These are phyloP conservation scores for Pseudozyma pruni DNA, from an alignment of 1,284 basidiomycete genomes.

Conservation along the genomic window DNA sequence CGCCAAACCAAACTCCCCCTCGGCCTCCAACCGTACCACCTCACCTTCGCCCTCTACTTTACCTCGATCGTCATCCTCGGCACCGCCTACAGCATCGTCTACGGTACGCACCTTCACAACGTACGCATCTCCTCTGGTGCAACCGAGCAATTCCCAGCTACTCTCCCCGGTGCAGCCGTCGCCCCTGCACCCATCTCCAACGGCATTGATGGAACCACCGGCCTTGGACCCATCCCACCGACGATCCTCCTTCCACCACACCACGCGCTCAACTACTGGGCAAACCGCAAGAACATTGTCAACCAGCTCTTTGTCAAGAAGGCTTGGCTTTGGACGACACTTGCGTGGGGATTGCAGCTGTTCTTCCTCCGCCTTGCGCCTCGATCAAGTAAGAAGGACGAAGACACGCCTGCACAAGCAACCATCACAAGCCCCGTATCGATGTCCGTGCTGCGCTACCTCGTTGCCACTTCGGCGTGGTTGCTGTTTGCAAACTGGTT, in stretches of 20 bases:
- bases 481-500: slow-evolving; percentile 79
- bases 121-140: slow-evolving; percentile 65
- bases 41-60: slow-evolving; percentile 58
- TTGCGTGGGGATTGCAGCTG: slow-evolving; percentile 41
- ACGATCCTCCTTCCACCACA: slow-evolving; percentile 73
- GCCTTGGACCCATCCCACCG: slow-evolving; percentile 71
- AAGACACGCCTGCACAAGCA: slow-evolving; percentile 6
- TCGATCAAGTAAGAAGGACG: slow-evolving; percentile 17
- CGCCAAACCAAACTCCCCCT: slow-evolving; percentile 29
- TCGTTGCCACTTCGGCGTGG: slow-evolving; percentile 25
- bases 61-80: slow-evolving; percentile 71
- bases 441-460: slow-evolving; percentile 42
- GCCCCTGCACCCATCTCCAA: slow-evolving; percentile 15
- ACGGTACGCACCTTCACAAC: slow-evolving; percentile 69
- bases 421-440: slow-evolving; percentile 36
- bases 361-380: slow-evolving; percentile 30
- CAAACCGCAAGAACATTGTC: slow-evolving; percentile 81
- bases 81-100: slow-evolving; percentile 73
- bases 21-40: slow-evolving; percentile 41
- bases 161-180: slow-evolving; percentile 33
- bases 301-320: slow-evolving; percentile 90
- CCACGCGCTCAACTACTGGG: slow-evolving; percentile 66
- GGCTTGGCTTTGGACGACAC: slow-evolving; percentile 86
- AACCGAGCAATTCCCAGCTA: slow-evolving; percentile 17
- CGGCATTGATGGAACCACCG: slow-evolving; percentile 70